Evolutionary conservation across 2,329 filamentous ascomycete species (phyloP).

Genomic region (Claviceps sp.): DNA sequence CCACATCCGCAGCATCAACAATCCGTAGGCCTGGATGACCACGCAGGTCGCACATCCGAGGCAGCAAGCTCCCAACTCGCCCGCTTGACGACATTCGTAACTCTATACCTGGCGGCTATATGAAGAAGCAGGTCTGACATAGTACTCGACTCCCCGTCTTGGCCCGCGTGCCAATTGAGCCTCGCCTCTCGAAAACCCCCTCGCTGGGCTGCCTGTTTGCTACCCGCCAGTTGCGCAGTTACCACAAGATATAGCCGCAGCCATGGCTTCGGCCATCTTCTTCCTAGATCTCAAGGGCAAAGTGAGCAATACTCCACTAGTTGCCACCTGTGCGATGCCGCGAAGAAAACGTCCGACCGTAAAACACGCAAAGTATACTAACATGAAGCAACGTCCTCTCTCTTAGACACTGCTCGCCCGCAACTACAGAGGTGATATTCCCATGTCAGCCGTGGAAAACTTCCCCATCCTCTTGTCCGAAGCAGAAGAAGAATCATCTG

Average conservation of each 20-base stretch:
- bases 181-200: conserved; percentile 1
- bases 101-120: background rate
- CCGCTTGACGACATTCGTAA: background rate
- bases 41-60: conserved; percentile 1
- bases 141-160: conserved; percentile 5
- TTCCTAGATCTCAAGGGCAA: conserved; percentile 99
- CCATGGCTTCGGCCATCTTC: conserved; percentile 94
- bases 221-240: background rate
- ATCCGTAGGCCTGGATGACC: background rate
- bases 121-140: background rate
- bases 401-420: conserved; percentile 84
- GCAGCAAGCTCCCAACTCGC: background rate
- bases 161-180: conserved; percentile 16
- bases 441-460: conserved; percentile 98
- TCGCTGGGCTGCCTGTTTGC: background rate
- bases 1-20: background rate
- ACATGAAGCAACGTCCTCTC: background rate
- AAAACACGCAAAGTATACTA: background rate
- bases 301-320: conserved; percentile 33
- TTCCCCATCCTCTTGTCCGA: conserved; percentile 93
- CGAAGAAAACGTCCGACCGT: background rate
- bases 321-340: background rate
- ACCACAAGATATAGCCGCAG: conserved; percentile 10
- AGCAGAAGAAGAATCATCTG: conserved; percentile 97
- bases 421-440: conserved; percentile 96